These are phyloP conservation scores for Scenedesmus sp. DNA, from an alignment of 163 green algal species.

Conservation along the genomic window DNA sequence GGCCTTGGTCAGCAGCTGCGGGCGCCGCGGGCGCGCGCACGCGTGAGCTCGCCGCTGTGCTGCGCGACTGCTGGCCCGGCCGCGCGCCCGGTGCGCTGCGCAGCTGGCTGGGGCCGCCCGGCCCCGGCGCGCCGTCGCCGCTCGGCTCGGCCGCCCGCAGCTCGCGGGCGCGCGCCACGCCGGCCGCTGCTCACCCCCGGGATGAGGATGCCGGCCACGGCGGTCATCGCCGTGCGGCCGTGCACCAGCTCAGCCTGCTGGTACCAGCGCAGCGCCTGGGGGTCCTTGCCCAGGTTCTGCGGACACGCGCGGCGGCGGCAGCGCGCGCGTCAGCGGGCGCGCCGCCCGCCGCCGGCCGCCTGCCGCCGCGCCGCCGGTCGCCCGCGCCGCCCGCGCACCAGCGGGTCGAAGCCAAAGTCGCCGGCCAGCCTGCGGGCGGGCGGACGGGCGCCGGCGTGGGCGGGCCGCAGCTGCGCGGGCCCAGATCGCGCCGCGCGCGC, in stretches of 20 bases:
- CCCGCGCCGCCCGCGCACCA: constrained; percentile 78
- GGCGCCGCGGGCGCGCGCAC: too few relatives aligned
- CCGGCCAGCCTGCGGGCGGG: constrained; percentile 39
- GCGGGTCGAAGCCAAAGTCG: constrained; percentile 91
- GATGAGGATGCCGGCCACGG: constrained; percentile 86
- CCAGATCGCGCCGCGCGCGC: too few relatives aligned
- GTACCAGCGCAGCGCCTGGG: constrained; percentile 80
- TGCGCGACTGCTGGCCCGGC: too few relatives aligned
- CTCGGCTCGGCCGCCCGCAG: neutral
- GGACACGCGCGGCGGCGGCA: neutral
- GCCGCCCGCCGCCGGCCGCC: too few relatives aligned
- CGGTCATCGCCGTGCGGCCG: constrained; percentile 82
- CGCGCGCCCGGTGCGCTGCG: neutral
- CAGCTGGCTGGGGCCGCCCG: neutral
- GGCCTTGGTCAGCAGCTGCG: constrained; percentile 74
- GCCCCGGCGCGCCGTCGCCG: neutral
- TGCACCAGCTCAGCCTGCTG: constrained; percentile 86
- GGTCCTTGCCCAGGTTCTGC: constrained; percentile 80
- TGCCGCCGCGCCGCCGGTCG: too few relatives aligned
- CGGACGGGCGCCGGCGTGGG: too few relatives aligned
- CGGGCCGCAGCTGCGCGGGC: too few relatives aligned
- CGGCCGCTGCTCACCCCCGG: constrained; percentile 60
- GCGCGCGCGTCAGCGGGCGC: neutral
- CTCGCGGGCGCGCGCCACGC: too few relatives aligned
- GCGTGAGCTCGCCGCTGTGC: too few relatives aligned